Percentiles rank a stretch among this genome's conserved stretches.
Evolutionary conservation across 768 basidiomycete genomes (phyloP).

Genomic region (Macrocybe gigantea): DNA sequence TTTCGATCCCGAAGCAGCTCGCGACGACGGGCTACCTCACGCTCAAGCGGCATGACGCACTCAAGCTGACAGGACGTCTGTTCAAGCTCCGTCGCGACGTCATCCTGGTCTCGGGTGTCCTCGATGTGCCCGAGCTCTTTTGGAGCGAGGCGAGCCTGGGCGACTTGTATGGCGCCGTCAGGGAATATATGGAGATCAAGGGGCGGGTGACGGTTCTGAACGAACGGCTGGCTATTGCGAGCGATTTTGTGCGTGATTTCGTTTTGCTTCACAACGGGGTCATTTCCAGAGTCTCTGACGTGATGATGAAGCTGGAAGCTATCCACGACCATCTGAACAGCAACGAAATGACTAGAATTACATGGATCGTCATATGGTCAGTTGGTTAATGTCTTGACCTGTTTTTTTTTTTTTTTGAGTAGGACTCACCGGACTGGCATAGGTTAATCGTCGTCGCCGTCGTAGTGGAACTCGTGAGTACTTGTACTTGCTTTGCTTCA

Average conservation of each 20-base stretch:
- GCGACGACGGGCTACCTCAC: conserved; percentile 72
- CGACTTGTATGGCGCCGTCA: conserved; percentile 84
- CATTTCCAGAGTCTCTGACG: conserved; percentile 1
- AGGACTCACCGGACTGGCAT: conserved; percentile 16
- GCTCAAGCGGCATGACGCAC: conserved; percentile 73
- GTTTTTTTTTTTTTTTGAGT: conserved; percentile 1
- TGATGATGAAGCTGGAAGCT: conserved; percentile 78
- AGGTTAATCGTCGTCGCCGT: conserved; percentile 90
- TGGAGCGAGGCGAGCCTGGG: conserved; percentile 92
- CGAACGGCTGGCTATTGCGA: conserved; percentile 81
- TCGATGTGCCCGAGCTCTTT: conserved; percentile 91
- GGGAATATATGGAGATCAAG: conserved; percentile 93
- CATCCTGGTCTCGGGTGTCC: conserved; percentile 87
- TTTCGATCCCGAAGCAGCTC: conserved; percentile 80
- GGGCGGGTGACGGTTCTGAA: conserved; percentile 79
- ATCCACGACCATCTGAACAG: conserved; percentile 94
- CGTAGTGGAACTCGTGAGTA: conserved; percentile 78
- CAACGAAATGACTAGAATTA: conserved; percentile 86
- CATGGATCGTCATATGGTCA: conserved; percentile 47
- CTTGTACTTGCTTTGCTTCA: not conserved
- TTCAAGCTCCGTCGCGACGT: conserved; percentile 89
- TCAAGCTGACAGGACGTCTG: conserved; percentile 78
- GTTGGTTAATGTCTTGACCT: conserved; percentile 27
- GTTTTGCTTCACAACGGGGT: not conserved
- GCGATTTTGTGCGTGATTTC: conserved; percentile 67